Conservation (phyloP, 768 basidiomycete genomes). For the Cytidiella melzeri region DNA sequence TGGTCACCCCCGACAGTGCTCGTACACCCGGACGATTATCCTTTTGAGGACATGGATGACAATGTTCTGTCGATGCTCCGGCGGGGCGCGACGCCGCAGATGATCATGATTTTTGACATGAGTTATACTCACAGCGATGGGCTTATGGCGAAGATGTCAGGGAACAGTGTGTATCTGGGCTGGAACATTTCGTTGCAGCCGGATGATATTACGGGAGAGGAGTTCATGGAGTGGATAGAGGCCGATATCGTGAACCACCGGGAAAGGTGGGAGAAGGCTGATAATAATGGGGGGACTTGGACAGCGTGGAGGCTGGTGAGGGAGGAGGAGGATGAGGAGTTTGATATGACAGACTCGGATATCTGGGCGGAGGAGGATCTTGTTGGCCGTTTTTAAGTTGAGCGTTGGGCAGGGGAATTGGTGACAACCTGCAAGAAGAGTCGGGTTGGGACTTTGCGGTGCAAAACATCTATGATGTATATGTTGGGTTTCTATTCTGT, state of each 20-base stretch:
- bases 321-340: slow-evolving; percentile 28
- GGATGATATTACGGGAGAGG: slow-evolving; percentile 35
- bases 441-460: too few species aligned
- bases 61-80: slow-evolving; percentile 41
- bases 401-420: neutral
- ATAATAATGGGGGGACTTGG: slow-evolving; percentile 31
- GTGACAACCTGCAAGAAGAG: too few species aligned
- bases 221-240: slow-evolving; percentile 35
- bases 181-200: slow-evolving; percentile 56
- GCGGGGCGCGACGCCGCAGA: slow-evolving; percentile 52
- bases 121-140: slow-evolving; percentile 50
- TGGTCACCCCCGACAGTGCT: slow-evolving; percentile 54
- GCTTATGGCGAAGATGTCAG: slow-evolving; percentile 37
- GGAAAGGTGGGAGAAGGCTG: slow-evolving; percentile 37
- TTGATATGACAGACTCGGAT: slow-evolving; percentile 35
- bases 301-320: slow-evolving; percentile 38
- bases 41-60: slow-evolving; percentile 29
- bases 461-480: too few species aligned
- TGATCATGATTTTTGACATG: slow-evolving; percentile 53
- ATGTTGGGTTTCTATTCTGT: too few species aligned
- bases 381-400: neutral
- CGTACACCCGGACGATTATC: slow-evolving; percentile 30
- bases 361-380: slow-evolving; percentile 27
- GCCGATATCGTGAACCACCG: slow-evolving; percentile 35
- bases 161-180: slow-evolving; percentile 51